Evolutionary conservation across 148 eudicot genomes (phyloP).

Genomic region (Dysphania ambrosioides): DNA sequence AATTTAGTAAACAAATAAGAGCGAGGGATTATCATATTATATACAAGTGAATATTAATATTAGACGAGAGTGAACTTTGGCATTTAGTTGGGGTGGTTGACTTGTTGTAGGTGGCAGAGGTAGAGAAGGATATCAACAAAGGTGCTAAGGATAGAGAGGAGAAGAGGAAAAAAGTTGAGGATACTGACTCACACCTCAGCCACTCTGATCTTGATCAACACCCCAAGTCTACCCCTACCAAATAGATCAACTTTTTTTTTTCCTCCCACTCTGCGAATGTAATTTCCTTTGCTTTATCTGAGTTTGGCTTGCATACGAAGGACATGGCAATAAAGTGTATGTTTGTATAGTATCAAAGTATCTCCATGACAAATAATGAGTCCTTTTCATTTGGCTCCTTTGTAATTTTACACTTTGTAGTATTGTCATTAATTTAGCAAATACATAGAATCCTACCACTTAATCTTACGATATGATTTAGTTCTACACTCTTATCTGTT

Average conservation of each 20-base stretch:
- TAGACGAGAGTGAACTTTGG: too few species aligned
- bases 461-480: too few species aligned
- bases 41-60: not conserved
- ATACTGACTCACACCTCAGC: slow-evolving; percentile 24
- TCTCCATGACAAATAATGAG: not conserved
- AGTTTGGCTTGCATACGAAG: not conserved
- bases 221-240: slow-evolving; percentile 1
- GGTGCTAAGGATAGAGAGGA: slow-evolving; percentile 23
- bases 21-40: not conserved
- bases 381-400: not conserved
- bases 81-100: too few species aligned
- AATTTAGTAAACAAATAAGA: too few species aligned
- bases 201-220: slow-evolving; percentile 5
- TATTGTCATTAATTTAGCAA: too few species aligned
- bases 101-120: slow-evolving; percentile 13
- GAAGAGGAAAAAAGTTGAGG: slow-evolving; percentile 26
- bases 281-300: not conserved
- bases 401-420: too few species aligned
- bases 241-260: not conserved
- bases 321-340: not conserved
- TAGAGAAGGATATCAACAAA: slow-evolving; percentile 26
- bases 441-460: too few species aligned
- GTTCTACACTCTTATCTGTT: too few species aligned
- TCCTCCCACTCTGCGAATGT: not conserved
- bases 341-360: too few species aligned